Evolutionary conservation across 192 early-diverging fungal genomes (phyloP), one percentile per base, ranked within the genome.

Genomic region (Gryganskiella cystojenkinii): DNA sequence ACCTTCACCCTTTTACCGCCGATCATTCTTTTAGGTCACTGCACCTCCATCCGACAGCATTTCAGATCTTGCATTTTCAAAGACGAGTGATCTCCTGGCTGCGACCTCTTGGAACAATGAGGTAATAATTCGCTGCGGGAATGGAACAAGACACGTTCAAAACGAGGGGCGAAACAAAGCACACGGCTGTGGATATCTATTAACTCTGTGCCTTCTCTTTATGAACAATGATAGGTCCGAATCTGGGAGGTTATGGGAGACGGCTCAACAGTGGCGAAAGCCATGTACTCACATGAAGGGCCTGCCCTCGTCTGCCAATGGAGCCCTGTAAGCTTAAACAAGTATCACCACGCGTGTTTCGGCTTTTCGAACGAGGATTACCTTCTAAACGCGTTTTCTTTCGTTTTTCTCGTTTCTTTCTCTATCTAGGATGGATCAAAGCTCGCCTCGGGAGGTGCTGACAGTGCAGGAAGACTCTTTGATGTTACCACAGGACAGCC

Each of bases 91-190:
- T 79, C 90, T 90, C 40, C 83, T 99, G 30, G 92, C 96, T 9
- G 96, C 91, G 2, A 82, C 89, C 25, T 95, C 93, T 14, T 99
- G 97, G 95, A 95, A 95, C 70, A 94, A 95, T 73, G 83, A 88
- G 58, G 91, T 87, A 79, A 50, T n/a, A n/a, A n/a, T n/a, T n/a
- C n/a, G n/a, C n/a, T n/a, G n/a, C n/a, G 61, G 37, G 7, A 5
- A 43, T 27, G 28, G 35, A 20, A 42, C 57, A 60, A 34, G 19
- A 30, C 24, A 54, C 15, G 4, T n/a, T n/a, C n/a, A 31, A 56
- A 40, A 11, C 35, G 14, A 17, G n/a, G 0, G 30, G 52, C 28
- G 1, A 19, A 19, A 17, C 14, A 25, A 54, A 15, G 28, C 15
- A 54, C 52, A 2, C 15, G 13, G 30, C 6, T 54, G 25, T 54